Conservation (phyloP, 164 flowering plant genomes). For the Vitis rupestris region DNA sequence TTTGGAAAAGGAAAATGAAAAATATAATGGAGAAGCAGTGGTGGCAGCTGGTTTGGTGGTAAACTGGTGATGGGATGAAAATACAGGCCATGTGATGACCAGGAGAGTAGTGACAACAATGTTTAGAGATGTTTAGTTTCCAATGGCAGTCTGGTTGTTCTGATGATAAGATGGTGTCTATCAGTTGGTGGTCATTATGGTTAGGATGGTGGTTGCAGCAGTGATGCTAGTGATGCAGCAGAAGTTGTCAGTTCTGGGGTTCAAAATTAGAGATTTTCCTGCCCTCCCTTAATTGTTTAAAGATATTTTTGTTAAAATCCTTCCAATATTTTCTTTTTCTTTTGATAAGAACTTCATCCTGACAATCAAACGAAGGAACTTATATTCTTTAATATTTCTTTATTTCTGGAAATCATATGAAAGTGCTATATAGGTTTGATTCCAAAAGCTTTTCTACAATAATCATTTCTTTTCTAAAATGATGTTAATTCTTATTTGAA, state of each 20-base stretch:
- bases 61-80: too few relatives aligned
- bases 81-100: background rate
- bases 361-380: too few relatives aligned
- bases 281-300: background rate
- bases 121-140: too few relatives aligned
- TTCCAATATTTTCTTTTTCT: too few relatives aligned
- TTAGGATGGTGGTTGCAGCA: background rate
- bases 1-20: background rate
- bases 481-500: constrained; percentile 23
- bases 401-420: background rate
- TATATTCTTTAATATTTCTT: too few relatives aligned
- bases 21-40: background rate
- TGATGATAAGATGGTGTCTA: too few relatives aligned
- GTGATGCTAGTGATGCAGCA: background rate
- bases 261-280: background rate
- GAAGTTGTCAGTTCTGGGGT: background rate
- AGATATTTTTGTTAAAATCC: background rate
- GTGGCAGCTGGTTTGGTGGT: too few relatives aligned
- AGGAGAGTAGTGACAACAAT: too few relatives aligned
- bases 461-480: background rate
- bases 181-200: too few relatives aligned
- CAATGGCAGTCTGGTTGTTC: too few relatives aligned
- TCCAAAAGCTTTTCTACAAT: background rate
- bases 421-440: background rate
- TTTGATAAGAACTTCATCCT: too few relatives aligned